Evolutionary conservation across 371 early-diverging fungal genomes (phyloP).

Genomic region (Haplosporangium sp.): DNA sequence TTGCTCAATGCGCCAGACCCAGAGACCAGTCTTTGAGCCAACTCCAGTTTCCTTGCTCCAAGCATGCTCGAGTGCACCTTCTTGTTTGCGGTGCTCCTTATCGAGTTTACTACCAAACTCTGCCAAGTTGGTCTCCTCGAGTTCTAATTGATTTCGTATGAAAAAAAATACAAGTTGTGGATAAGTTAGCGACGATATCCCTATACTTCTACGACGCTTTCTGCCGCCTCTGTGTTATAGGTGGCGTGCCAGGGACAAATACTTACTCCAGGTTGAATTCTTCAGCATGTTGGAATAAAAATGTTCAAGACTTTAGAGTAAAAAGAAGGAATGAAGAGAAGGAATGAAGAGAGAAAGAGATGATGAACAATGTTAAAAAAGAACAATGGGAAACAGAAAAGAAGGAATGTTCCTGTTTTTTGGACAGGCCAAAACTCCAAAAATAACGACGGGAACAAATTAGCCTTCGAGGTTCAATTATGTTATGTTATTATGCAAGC

Average conservation of each 20-base stretch:
- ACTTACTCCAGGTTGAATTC: constrained; percentile 65
- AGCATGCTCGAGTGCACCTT: constrained; percentile 76
- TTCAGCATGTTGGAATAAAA: constrained; percentile 56
- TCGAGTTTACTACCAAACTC: constrained; percentile 79
- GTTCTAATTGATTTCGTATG: constrained; percentile 53
- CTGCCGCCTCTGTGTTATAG: background rate
- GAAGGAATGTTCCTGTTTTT: background rate
- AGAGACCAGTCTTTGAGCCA: constrained; percentile 64
- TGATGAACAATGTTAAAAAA: background rate
- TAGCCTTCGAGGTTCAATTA: background rate
- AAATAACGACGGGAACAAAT: background rate
- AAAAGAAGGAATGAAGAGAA: background rate
- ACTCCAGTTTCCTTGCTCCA: constrained; percentile 67
- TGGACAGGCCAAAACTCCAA: constrained; percentile 8
- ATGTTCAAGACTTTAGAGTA: background rate
- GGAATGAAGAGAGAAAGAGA: background rate
- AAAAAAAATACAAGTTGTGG: background rate
- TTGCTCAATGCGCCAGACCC: constrained; percentile 87
- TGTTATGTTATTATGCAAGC: no score
- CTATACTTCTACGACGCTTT: no score
- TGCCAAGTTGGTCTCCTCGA: constrained; percentile 80
- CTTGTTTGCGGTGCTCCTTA: constrained; percentile 76
- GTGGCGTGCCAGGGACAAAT: background rate
- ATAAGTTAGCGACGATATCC: background rate
- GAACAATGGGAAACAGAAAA: background rate